Conservation (phyloP, 2,329 filamentous ascomycete species). For the Botrytis fabae region DNA sequence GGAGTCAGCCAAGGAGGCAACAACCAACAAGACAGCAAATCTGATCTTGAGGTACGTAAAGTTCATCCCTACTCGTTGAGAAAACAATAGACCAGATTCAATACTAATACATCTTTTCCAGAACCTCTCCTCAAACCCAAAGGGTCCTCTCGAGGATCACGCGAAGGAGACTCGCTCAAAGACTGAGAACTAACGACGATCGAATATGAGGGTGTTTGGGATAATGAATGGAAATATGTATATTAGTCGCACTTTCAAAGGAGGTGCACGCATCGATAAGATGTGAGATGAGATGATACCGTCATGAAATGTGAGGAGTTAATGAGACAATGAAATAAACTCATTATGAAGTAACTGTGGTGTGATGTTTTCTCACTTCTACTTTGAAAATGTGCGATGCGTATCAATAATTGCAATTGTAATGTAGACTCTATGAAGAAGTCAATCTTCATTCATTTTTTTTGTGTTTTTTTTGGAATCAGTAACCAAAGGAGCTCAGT, state of each 20-base stretch:
- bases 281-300: neutral
- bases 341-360: neutral
- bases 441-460: no score
- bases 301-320: neutral
- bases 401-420: neutral
- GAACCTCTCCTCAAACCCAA: conserved; percentile 63
- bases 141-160: conserved; percentile 60
- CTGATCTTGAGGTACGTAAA: conserved; percentile 49
- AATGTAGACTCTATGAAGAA: no score
- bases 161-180: conserved; percentile 53
- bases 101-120: conserved; percentile 40
- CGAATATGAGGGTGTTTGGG: neutral
- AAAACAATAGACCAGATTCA: neutral
- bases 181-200: conserved; percentile 10
- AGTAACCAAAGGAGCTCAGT: neutral
- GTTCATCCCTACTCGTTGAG: neutral
- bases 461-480: neutral
- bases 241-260: neutral
- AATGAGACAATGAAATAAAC: neutral
- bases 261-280: neutral
- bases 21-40: conserved; percentile 53
- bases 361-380: neutral
- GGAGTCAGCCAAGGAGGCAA: conserved; percentile 55
- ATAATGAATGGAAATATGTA: neutral
- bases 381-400: neutral